Evolutionary conservation across 768 basidiomycete species (phyloP).

Genomic region (Boletus vermiculosoides): DNA sequence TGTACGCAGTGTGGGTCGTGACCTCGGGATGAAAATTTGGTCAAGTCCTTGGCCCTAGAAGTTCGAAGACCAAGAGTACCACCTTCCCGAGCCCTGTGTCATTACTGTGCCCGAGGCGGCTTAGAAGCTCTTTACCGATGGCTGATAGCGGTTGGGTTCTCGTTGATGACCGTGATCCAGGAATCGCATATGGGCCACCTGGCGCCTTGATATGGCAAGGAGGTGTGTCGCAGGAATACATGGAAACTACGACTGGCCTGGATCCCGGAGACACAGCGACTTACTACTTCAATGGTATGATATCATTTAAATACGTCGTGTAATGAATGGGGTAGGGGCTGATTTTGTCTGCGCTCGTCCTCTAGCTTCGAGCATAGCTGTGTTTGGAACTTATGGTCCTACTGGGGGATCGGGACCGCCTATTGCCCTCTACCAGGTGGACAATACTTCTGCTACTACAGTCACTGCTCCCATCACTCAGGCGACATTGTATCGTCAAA

Average conservation of each 20-base stretch:
- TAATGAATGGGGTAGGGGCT: not conserved
- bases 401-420: not conserved
- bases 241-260: not conserved
- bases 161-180: constrained; percentile 2
- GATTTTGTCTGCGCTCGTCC: not conserved
- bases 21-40: not conserved
- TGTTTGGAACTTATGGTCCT: not conserved
- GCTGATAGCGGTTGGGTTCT: not conserved
- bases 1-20: not conserved
- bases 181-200: not conserved
- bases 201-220: not conserved
- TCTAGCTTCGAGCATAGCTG: constrained; percentile 6
- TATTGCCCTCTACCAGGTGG: constrained; percentile 2
- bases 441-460: not conserved
- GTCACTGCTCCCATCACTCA: not conserved
- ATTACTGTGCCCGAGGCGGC: not conserved
- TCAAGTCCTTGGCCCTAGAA: not conserved
- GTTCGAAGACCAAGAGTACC: not conserved
- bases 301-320: not conserved
- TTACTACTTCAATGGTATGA: constrained; percentile 6
- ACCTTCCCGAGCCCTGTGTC: not conserved
- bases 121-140: not conserved
- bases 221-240: not conserved
- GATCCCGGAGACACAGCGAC: not conserved
- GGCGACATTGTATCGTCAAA: not conserved